These are phyloP conservation scores for Capronia coronata DNA, from an alignment of 2,329 filamentous ascomycete genomes.

Conservation along the genomic window DNA sequence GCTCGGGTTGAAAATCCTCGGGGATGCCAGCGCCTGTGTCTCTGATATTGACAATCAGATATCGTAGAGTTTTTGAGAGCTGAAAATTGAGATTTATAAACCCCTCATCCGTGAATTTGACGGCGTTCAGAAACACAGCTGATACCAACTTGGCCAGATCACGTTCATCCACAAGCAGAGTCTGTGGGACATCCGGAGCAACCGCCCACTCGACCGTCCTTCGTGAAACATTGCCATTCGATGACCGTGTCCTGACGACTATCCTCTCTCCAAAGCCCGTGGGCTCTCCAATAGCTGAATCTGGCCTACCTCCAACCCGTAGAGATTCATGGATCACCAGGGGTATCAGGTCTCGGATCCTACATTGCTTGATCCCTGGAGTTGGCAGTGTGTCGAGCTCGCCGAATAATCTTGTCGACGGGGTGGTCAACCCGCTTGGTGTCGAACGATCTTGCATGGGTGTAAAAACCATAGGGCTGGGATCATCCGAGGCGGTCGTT, in stretches of 20 bases:
- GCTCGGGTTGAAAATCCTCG: conserved; percentile 56
- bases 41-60: conserved; percentile 55
- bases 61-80: conserved; percentile 46
- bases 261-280: conserved; percentile 43
- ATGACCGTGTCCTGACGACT: conserved; percentile 40
- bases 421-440: conserved; percentile 15
- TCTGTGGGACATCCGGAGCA: conserved; percentile 42
- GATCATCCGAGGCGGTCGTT: conserved; percentile 9
- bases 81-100: conserved; percentile 52
- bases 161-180: conserved; percentile 52
- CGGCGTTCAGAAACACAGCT: conserved; percentile 59
- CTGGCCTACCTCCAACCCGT: conserved; percentile 43
- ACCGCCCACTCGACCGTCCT: conserved; percentile 46
- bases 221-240: conserved; percentile 40
- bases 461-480: conserved; percentile 14
- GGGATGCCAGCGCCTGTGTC: conserved; percentile 66
- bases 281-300: conserved; percentile 41
- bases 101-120: conserved; percentile 64
- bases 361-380: conserved; percentile 40
- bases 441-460: conserved; percentile 13
- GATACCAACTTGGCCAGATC: conserved; percentile 59
- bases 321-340: conserved; percentile 45
- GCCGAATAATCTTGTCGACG: conserved; percentile 14
- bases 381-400: conserved; percentile 28
- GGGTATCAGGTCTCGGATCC: conserved; percentile 42